Evolutionary conservation across 129 eudicot genomes (phyloP).

Genomic region (Flaveria robusta): DNA sequence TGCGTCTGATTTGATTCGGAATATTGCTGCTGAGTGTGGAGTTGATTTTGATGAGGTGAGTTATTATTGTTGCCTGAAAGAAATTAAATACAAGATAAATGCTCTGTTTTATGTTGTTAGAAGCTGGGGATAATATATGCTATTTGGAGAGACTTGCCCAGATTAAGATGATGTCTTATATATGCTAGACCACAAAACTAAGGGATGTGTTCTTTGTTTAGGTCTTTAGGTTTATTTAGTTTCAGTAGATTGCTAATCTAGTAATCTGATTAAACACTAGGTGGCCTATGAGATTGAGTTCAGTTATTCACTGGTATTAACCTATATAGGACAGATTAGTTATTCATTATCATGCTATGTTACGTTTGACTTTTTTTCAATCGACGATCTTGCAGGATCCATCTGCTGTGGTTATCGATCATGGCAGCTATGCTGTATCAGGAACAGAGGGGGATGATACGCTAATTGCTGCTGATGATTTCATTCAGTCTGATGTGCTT

Average conservation of each 20-base stretch:
- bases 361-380: slow-evolving; percentile 1
- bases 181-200: no score
- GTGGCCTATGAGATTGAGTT: slow-evolving; percentile 19
- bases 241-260: slow-evolving; percentile 7
- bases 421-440: slow-evolving; percentile 52
- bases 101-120: no score
- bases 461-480: slow-evolving; percentile 51
- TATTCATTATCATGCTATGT: not conserved
- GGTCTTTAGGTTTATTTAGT: not conserved
- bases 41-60: slow-evolving; percentile 87
- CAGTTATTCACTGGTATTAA: not conserved
- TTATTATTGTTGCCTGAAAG: not conserved
- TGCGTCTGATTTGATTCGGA: slow-evolving; percentile 90
- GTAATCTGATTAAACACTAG: not conserved
- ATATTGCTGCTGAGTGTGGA: slow-evolving; percentile 83
- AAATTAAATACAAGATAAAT: no score
- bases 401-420: slow-evolving; percentile 56
- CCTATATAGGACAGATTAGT: not conserved
- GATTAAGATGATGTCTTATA: no score
- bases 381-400: slow-evolving; percentile 32
- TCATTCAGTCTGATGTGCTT: slow-evolving; percentile 46
- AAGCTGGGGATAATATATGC: no score
- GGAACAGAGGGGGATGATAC: slow-evolving; percentile 57
- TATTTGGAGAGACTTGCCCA: no score
- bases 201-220: not conserved